Evolutionary conservation across 108 stramenopile genomes (phyloP).

Genomic region (Stephanodiscus minutulus): DNA sequence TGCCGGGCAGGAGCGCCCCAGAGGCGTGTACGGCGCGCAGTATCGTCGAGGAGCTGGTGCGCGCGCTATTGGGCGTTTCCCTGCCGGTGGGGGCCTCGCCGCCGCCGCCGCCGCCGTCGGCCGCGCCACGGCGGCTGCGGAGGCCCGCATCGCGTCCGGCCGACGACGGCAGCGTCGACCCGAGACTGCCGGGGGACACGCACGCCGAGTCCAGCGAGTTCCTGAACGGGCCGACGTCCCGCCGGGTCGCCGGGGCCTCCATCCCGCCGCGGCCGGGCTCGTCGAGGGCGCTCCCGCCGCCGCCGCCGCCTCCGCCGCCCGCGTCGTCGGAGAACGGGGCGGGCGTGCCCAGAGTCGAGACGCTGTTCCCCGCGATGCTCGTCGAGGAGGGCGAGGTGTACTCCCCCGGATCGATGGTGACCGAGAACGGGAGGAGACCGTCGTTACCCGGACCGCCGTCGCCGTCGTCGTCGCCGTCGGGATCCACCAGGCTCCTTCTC

Average conservation of each 20-base stretch:
- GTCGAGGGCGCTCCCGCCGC: neutral
- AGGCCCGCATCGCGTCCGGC: neutral
- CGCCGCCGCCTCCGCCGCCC: neutral
- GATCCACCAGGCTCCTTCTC: slow-evolving; percentile 35
- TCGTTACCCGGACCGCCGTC: neutral
- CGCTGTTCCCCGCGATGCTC: slow-evolving; percentile 7
- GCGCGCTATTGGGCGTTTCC: slow-evolving; percentile 50
- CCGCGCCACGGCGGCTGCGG: neutral
- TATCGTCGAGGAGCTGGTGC: slow-evolving; percentile 46
- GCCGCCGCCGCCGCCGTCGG: neutral
- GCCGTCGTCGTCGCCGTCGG: slow-evolving; percentile 16
- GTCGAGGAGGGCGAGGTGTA: slow-evolving; percentile 43
- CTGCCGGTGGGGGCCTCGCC: slow-evolving; percentile 5
- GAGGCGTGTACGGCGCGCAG: slow-evolving; percentile 43
- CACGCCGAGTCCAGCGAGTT: slow-evolving; percentile 41
- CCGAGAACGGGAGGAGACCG: slow-evolving; percentile 25
- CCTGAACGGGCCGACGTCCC: neutral
- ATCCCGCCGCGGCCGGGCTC: neutral
- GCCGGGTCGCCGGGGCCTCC: neutral
- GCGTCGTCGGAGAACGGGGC: slow-evolving; percentile 1
- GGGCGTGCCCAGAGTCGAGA: slow-evolving; percentile 15
- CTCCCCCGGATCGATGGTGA: slow-evolving; percentile 42
- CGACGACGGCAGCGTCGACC: slow-evolving; percentile 10
- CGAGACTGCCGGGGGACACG: slow-evolving; percentile 38
- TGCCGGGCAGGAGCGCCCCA: slow-evolving; percentile 23